Percentiles rank a stretch among this genome's conserved stretches.
Conservation (phyloP, 75 land plant species). For the Ceratopteris richardii region DNA sequence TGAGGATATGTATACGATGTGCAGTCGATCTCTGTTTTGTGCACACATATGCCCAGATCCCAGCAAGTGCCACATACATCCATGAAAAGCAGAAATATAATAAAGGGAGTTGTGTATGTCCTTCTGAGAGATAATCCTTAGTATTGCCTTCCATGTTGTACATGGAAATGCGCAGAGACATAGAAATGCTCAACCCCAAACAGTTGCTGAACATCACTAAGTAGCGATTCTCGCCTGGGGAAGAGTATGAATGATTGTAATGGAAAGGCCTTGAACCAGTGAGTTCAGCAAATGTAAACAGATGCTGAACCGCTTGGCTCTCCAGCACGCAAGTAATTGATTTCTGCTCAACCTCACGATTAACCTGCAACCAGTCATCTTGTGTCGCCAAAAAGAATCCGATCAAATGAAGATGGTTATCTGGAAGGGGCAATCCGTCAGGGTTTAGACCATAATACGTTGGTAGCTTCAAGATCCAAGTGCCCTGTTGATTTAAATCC, state of each 20-base stretch:
- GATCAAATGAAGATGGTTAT: slow-evolving; percentile 15
- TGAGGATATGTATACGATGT: slow-evolving; percentile 53
- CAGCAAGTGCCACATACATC: slow-evolving; percentile 28
- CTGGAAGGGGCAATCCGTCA: not conserved
- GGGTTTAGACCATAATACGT: slow-evolving; percentile 9
- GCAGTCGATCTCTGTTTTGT: slow-evolving; percentile 37
- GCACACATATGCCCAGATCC: slow-evolving; percentile 40
- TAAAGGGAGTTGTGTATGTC: slow-evolving; percentile 45
- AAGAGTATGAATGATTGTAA: slow-evolving; percentile 51
- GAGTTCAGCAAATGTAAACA: slow-evolving; percentile 23
- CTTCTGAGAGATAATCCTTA: slow-evolving; percentile 40
- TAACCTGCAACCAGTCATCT: slow-evolving; percentile 37
- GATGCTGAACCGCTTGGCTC: slow-evolving; percentile 29
- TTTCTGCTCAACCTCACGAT: slow-evolving; percentile 19
- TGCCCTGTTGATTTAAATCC: slow-evolving; percentile 38
- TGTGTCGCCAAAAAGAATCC: slow-evolving; percentile 60
- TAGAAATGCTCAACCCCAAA: slow-evolving; percentile 27
- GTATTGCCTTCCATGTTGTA: slow-evolving; percentile 38
- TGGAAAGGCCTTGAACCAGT: slow-evolving; percentile 26
- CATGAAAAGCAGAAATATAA: slow-evolving; percentile 40
- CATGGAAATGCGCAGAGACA: slow-evolving; percentile 42
- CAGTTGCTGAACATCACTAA: slow-evolving; percentile 23
- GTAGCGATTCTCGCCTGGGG: slow-evolving; percentile 25
- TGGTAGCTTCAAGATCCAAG: slow-evolving; percentile 22
- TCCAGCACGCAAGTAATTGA: slow-evolving; percentile 24